phyloP scores from a whole-genome alignment of 441 rosid species.

The Melastoma candidum region DNA sequence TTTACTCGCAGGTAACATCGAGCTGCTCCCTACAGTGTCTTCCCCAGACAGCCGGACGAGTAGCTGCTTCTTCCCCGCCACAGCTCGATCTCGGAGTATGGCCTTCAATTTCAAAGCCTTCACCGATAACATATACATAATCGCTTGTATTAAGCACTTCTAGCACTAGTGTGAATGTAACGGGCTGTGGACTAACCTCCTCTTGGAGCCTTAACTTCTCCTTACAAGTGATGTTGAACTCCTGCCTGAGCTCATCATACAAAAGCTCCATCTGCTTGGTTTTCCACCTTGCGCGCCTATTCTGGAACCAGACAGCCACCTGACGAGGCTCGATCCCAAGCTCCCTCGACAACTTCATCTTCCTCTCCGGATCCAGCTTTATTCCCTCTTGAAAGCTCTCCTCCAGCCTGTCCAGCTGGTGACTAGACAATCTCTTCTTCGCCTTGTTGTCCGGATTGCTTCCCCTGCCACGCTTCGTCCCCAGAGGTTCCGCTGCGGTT shows the following conservation, averaged over 20 bases:
- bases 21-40: slow-evolving; percentile 54
- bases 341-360: slow-evolving; percentile 72
- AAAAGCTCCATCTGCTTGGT: slow-evolving; percentile 70
- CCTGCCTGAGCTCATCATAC: slow-evolving; percentile 59
- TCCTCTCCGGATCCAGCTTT: slow-evolving; percentile 72
- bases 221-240: slow-evolving; percentile 42
- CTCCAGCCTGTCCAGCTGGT: slow-evolving; percentile 68
- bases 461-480: too few species aligned
- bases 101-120: slow-evolving; percentile 66
- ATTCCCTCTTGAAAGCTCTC: slow-evolving; percentile 77
- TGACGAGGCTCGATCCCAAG: slow-evolving; percentile 85
- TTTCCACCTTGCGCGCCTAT: slow-evolving; percentile 91
- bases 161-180: not conserved
- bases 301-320: slow-evolving; percentile 93
- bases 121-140: not conserved
- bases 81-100: slow-evolving; percentile 30
- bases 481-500: too few species aligned
- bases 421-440: slow-evolving; percentile 66
- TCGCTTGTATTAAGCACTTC: not conserved
- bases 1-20: too few species aligned
- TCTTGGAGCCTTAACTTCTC: slow-evolving; percentile 73
- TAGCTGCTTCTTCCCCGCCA: slow-evolving; percentile 25
- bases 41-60: slow-evolving; percentile 49
- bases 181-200: slow-evolving; percentile 37
- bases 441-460: slow-evolving; percentile 22